Evolutionary conservation across 2,329 filamentous ascomycete genomes (phyloP), one percentile per base, ranked within the genome.

Genomic region (Fusarium globosum): DNA sequence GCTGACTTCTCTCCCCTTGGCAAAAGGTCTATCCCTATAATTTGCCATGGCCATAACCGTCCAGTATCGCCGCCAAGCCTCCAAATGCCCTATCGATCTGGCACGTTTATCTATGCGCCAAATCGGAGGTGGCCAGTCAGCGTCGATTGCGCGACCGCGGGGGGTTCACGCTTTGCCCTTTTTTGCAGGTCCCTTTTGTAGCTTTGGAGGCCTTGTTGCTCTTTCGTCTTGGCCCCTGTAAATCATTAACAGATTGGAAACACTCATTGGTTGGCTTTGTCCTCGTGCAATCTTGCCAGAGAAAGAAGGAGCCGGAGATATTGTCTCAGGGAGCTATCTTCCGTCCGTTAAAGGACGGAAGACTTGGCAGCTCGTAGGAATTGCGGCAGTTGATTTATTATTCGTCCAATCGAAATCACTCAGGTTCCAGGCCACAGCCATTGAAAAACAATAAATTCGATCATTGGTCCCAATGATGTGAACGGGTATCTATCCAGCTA

Each of bases 91-190:
- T 79, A 77, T 79, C 69, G 74, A 79, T 74, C 71, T 70, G 66
- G 75, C 76, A 78, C 75, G 76, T 79, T 79, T 73, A 65, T 70
- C 68, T 72, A 71, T 75, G 74, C 68, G 68, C 66, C 48, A 70
- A 60, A 71, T 69, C 49, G 52, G 56, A 76, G 62, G 64, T 28
- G 55, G 28, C 72, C 72, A 74, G 42, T 75, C 59, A 74, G 65
- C 58, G 42, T 65, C 36, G 49, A 28, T 39, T 65, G 7, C 41
- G 36, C 15, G 30, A 28, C 57, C 28, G 46, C 35, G 28, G 30
- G 46, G 60, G 36, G 11, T 35, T 30, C 36, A 33, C 69, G 69
- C 76, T 59, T 75, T 77, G 68, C 76, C 76, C 60, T 53, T 74
- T 78, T 78, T 73, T 72, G 76, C 76, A 78, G 76, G 76, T 77